phyloP scores from a whole-genome alignment of 1,284 basidiomycete species.

The Austroboletus rostrupii region DNA sequence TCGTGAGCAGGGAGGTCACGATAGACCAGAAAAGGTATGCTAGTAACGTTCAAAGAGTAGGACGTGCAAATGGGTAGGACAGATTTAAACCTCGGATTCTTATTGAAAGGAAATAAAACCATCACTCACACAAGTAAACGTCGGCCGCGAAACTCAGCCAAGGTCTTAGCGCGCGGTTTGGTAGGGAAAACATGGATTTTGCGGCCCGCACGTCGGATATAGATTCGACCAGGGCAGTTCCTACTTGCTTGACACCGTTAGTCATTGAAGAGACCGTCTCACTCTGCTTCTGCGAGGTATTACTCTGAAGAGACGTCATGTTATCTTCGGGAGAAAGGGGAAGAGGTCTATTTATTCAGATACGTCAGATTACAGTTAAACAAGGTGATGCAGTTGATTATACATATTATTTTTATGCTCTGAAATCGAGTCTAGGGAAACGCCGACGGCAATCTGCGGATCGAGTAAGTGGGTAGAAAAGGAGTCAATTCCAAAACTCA shows the following conservation, averaged over 20 bases:
- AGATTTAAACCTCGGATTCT: constrained; percentile 40
- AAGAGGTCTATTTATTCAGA: constrained; percentile 20
- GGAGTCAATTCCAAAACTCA: background rate
- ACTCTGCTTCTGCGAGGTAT: background rate
- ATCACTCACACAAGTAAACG: constrained; percentile 50
- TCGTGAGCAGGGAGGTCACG: constrained; percentile 77
- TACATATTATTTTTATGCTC: constrained; percentile 26
- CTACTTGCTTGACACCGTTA: background rate
- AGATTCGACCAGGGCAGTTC: background rate
- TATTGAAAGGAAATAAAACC: constrained; percentile 23
- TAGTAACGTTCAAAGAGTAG: constrained; percentile 29
- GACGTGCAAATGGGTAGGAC: background rate
- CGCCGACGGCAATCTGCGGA: constrained; percentile 27
- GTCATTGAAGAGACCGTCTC: background rate
- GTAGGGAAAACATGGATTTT: background rate
- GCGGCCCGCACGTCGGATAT: background rate
- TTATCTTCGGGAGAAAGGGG: constrained; percentile 8
- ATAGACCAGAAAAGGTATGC: constrained; percentile 88
- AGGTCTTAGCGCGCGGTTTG: constrained; percentile 14
- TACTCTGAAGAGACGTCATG: background rate
- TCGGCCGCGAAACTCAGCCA: constrained; percentile 45
- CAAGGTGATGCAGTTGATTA: constrained; percentile 21
- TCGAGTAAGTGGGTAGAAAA: constrained; percentile 4
- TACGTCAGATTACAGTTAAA: constrained; percentile 23
- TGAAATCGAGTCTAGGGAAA: constrained; percentile 23